Conservation (phyloP, 331 rosid species). For the Pyracantha coccinea region DNA sequence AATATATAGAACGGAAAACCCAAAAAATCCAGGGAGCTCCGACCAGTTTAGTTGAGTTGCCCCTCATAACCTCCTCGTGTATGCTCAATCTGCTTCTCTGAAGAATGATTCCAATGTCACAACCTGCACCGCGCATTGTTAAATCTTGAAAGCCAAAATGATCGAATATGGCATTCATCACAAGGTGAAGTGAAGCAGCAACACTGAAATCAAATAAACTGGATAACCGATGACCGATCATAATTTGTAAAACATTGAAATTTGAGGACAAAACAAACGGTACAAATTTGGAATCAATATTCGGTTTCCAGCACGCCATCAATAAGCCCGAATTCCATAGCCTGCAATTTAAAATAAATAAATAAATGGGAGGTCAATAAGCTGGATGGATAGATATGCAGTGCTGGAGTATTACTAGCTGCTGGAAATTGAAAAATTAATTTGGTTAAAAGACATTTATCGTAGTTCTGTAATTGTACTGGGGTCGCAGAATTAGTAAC, state of each 20-base stretch:
- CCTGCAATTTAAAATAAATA: constrained; percentile 40
- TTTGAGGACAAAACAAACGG: not conserved
- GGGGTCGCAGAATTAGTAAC: not conserved
- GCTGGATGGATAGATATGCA: not conserved
- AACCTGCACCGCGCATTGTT: too few species aligned
- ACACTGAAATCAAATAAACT: not conserved
- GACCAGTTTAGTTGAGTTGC: too few species aligned
- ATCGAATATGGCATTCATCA: too few species aligned
- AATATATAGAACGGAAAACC: too few species aligned
- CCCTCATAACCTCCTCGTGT: too few species aligned
- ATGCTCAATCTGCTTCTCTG: too few species aligned
- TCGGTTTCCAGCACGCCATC: constrained; percentile 90
- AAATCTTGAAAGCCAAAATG: too few species aligned
- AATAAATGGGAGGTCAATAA: not conserved
- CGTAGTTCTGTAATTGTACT: not conserved
- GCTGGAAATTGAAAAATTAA: not conserved
- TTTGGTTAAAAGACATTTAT: not conserved
- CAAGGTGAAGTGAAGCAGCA: not conserved
- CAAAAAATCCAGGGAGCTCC: too few species aligned
- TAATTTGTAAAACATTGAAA: not conserved
- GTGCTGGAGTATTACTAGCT: not conserved
- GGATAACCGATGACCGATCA: not conserved
- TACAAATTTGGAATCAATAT: constrained; percentile 34
- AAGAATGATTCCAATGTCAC: too few species aligned
- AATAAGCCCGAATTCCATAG: constrained; percentile 83